Evolutionary conservation across 2,329 filamentous ascomycete genomes (phyloP).

Genomic region (Neopestalotiopsis sp.): DNA sequence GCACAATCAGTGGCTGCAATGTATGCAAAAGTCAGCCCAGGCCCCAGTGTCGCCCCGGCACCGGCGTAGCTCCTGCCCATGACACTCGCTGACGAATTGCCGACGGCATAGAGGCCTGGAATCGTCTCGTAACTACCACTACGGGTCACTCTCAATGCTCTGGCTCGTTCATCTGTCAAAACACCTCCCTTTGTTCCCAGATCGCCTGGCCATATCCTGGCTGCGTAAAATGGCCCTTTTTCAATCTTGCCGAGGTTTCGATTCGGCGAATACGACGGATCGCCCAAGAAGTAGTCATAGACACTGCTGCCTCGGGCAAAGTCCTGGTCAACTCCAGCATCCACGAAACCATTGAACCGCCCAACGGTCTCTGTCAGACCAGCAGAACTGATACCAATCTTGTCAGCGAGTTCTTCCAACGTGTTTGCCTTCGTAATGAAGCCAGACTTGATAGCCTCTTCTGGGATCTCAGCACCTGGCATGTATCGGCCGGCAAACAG

Average conservation of each 20-base stretch:
- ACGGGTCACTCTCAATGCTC: conserved; percentile 28
- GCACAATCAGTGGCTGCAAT: conserved; percentile 26
- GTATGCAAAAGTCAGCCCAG: conserved; percentile 41
- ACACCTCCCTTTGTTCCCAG: conserved; percentile 44
- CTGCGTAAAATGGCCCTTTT: conserved; percentile 37
- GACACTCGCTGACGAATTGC: conserved; percentile 38
- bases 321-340: conserved; percentile 35
- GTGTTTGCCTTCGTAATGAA: conserved; percentile 28
- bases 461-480: background rate
- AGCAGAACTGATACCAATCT: conserved; percentile 27
- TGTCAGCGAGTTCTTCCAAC: conserved; percentile 31
- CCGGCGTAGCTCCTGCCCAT: conserved; percentile 41
- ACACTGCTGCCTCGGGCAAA: conserved; percentile 37
- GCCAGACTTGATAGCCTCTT: background rate
- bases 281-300: conserved; percentile 39
- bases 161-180: conserved; percentile 36
- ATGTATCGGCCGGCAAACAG: background rate
- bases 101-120: conserved; percentile 39
- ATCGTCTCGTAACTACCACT: conserved; percentile 25
- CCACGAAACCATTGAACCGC: conserved; percentile 35
- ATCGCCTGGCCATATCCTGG: conserved; percentile 41
- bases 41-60: conserved; percentile 40
- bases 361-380: conserved; percentile 31
- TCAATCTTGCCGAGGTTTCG: conserved; percentile 35
- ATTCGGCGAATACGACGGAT: conserved; percentile 34